Percentiles rank a stretch among this genome's conserved stretches.
phyloP scores from a whole-genome alignment of 2,329 filamentous ascomycete species.

The Fusarium chaquense region DNA sequence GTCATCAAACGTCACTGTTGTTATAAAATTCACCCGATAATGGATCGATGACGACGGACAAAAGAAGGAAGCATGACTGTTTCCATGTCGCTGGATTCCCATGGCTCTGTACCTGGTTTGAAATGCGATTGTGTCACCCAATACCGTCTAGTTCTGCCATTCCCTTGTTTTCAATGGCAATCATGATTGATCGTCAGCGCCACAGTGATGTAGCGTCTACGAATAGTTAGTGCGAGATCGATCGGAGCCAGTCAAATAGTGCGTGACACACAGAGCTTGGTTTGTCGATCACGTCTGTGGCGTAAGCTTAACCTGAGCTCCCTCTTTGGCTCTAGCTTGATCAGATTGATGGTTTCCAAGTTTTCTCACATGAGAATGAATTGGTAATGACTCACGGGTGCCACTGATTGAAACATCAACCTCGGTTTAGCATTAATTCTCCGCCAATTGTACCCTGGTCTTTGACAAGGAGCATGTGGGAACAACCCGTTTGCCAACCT shows the following conservation, averaged over 20 bases:
- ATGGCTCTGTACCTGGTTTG: background rate
- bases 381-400: background rate
- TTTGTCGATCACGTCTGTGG: conserved; percentile 1
- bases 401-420: background rate
- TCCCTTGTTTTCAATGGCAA: background rate
- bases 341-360: background rate
- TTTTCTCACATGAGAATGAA: background rate
- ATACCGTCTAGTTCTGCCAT: background rate
- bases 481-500: background rate
- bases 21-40: background rate
- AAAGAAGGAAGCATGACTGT: background rate
- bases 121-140: background rate
- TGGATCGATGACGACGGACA: conserved; percentile 11
- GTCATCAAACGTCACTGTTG: conserved; percentile 22
- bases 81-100: background rate
- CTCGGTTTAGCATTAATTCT: background rate
- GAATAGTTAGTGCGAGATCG: background rate
- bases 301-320: background rate
- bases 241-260: background rate
- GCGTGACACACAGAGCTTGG: background rate
- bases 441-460: background rate
- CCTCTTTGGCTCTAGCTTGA: background rate
- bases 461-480: background rate
- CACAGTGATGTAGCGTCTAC: conserved; percentile 5
- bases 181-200: background rate